Conservation (phyloP, 2,329 filamentous ascomycete species). For the Colletotrichum phormii region DNA sequence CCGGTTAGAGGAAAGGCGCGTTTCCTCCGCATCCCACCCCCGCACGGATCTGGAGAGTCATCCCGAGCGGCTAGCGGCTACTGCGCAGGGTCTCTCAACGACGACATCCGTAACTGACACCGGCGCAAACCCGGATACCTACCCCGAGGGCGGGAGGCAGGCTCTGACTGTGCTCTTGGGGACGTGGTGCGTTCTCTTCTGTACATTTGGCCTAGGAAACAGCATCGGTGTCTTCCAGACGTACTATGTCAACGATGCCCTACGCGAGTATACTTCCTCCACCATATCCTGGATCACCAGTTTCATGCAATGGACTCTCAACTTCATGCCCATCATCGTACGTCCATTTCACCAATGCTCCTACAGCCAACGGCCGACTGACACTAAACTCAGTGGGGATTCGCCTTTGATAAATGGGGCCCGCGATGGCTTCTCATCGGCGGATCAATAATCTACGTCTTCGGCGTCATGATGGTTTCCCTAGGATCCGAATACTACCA, state of each 20-base stretch:
- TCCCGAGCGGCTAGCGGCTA: background rate
- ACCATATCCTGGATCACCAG: conserved; percentile 68
- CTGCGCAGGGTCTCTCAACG: conserved; percentile 28
- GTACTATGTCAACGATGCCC: conserved; percentile 64
- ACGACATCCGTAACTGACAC: conserved; percentile 12
- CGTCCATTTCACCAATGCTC: conserved; percentile 52
- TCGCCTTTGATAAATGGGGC: conserved; percentile 73
- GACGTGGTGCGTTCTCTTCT: conserved; percentile 56
- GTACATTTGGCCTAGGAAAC: conserved; percentile 57
- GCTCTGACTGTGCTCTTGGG: conserved; percentile 68
- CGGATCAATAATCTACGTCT: conserved; percentile 68
- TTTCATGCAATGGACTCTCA: conserved; percentile 60
- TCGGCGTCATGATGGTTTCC: conserved; percentile 74
- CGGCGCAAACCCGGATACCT: conserved; percentile 54
- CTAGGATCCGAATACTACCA: conserved; percentile 58
- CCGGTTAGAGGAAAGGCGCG: background rate
- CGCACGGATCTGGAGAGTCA: conserved; percentile 30
- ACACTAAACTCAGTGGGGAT: conserved; percentile 50
- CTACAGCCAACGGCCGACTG: background rate
- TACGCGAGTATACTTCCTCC: conserved; percentile 60
- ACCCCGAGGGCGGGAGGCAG: conserved; percentile 65
- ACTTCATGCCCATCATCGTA: conserved; percentile 59
- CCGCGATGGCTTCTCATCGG: conserved; percentile 66
- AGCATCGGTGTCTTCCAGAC: conserved; percentile 67
- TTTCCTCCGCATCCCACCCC: background rate